Evolutionary conservation across 768 basidiomycete genomes (phyloP).

Genomic region (Suillus bovinus): DNA sequence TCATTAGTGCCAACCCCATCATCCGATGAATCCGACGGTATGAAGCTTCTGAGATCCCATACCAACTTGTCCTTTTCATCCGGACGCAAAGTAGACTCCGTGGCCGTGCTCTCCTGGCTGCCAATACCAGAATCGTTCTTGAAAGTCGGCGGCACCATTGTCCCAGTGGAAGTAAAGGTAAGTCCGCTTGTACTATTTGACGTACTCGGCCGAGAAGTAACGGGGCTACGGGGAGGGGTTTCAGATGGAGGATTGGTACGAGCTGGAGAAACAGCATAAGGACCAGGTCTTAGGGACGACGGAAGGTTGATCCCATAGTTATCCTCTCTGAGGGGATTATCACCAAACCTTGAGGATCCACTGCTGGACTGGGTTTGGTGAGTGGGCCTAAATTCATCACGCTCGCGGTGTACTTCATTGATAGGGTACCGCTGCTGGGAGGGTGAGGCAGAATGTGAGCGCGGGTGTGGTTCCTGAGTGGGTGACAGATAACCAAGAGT

Average conservation of each 20-base stretch:
- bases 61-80: conserved; percentile 32
- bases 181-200: conserved; percentile 32
- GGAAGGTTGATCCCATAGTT: conserved; percentile 28
- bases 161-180: conserved; percentile 29
- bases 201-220: conserved; percentile 43
- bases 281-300: conserved; percentile 28
- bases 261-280: conserved; percentile 21
- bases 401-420: conserved; percentile 27
- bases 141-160: conserved; percentile 20
- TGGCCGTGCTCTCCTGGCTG: conserved; percentile 32
- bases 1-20: conserved; percentile 27
- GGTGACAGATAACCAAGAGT: conserved; percentile 40
- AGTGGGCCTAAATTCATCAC: conserved; percentile 29
- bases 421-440: conserved; percentile 32
- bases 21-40: conserved; percentile 18
- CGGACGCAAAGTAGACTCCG: conserved; percentile 34
- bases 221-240: conserved; percentile 64
- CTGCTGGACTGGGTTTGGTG: conserved; percentile 30
- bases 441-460: conserved; percentile 59
- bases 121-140: conserved; percentile 29
- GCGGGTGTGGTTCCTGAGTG: conserved; percentile 56
- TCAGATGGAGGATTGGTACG: conserved; percentile 42
- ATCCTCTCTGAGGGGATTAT: conserved; percentile 31
- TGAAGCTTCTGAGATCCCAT: conserved; percentile 27
- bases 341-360: conserved; percentile 34